A percentile compares a stretch with the other conserved stretches of the same genome.
phyloP scores from a whole-genome alignment of 352 stramenopile species.

The Phytophthora colocasiae region DNA sequence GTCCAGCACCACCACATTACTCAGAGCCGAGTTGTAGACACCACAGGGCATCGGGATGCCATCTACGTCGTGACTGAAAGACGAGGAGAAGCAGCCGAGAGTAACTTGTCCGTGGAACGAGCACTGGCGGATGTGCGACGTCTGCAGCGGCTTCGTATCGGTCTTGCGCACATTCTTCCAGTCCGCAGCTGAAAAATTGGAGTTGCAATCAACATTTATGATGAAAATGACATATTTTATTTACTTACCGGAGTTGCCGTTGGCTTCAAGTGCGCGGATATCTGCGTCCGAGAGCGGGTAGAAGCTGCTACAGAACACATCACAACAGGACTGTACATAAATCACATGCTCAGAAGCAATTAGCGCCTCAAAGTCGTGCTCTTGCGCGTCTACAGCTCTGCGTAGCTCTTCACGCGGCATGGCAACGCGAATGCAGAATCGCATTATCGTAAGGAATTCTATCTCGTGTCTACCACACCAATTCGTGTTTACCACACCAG shows the following conservation, averaged over 20 bases:
- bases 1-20: conserved; percentile 70
- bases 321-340: conserved; percentile 32
- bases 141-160: conserved; percentile 22
- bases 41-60: conserved; percentile 63
- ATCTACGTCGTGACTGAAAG: conserved; percentile 49
- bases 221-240: not conserved
- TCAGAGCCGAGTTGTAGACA: conserved; percentile 74
- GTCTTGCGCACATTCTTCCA: conserved; percentile 68
- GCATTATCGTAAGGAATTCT: too few relatives aligned
- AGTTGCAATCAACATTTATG: conserved; percentile 15
- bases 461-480: conserved; percentile 9
- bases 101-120: conserved; percentile 72
- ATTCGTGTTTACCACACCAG: conserved; percentile 1
- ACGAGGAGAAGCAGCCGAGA: conserved; percentile 58
- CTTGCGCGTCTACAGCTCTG: not conserved
- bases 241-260: conserved; percentile 69
- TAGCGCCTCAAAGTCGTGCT: conserved; percentile 28
- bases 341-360: conserved; percentile 40
- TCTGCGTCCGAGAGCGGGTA: conserved; percentile 58
- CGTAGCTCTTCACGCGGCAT: conserved; percentile 7
- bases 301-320: conserved; percentile 25
- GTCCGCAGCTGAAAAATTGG: conserved; percentile 51
- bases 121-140: conserved; percentile 64
- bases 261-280: conserved; percentile 55
- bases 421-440: conserved; percentile 16